Conservation (phyloP, 1,139 yeast species). For the Candida sanyaensis region DNA sequence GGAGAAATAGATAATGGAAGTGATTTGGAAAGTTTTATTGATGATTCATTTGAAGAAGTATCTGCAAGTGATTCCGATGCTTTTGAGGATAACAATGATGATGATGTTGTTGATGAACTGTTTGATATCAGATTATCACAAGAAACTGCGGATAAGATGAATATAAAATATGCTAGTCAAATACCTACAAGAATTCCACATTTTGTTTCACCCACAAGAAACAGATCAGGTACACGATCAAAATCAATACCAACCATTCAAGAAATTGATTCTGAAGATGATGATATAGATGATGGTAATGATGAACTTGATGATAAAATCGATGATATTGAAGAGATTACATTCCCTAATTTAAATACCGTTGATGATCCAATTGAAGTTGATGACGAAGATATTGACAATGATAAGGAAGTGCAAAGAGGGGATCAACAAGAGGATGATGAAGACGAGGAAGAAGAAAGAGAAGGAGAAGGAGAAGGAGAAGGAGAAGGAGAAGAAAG, state of each 20-base stretch:
- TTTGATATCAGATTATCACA: slow-evolving; percentile 23
- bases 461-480: slow-evolving; percentile 18
- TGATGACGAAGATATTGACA: slow-evolving; percentile 7
- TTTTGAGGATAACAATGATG: slow-evolving; percentile 16
- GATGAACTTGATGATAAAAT: not conserved
- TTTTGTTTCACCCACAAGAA: not conserved
- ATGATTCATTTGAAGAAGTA: slow-evolving; percentile 11
- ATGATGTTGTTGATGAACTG: slow-evolving; percentile 27
- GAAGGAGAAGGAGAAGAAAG: slow-evolving; percentile 11
- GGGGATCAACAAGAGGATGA: slow-evolving; percentile 10
- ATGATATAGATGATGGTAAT: not conserved
- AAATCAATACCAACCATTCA: slow-evolving; percentile 1
- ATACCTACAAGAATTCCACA: not conserved
- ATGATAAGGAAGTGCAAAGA: too few species aligned
- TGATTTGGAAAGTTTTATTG: slow-evolving; percentile 40
- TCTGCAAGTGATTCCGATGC: not conserved
- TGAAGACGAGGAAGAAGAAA: slow-evolving; percentile 14
- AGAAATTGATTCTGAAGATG: not conserved
- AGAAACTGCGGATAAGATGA: slow-evolving; percentile 24
- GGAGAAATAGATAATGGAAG: slow-evolving; percentile 21
- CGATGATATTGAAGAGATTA: slow-evolving; percentile 4
- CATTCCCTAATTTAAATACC: not conserved
- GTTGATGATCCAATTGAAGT: slow-evolving; percentile 3
- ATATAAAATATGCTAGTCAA: slow-evolving; percentile 22
- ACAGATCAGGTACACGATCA: not conserved